Base-by-base conservation (phyloP, 805 yeast genomes). In the Wickerhamiella vanderwaltii region DNA sequence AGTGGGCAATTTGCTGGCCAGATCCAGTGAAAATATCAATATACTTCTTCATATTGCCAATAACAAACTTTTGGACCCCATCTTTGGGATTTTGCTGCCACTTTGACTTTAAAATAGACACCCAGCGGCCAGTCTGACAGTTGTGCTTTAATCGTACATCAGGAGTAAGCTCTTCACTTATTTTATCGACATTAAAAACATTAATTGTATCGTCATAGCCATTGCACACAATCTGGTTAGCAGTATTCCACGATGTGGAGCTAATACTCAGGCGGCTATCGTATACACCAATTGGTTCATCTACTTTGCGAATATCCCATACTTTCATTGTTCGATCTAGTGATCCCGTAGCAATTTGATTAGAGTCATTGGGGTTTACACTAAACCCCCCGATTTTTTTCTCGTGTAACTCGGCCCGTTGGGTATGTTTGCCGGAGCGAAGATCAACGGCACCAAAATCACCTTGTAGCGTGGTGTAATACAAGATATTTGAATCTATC, bases 81-180 rank as follows among this genome's bases (percentile, higher is more conserved):
- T 85, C 94, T 5, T 51, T 55, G 0, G 94, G 93, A 24, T 68
- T 62, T 2, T 61, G 58, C 46, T 91, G 96, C 93, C 96, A 88
- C 54, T 76, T 71, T 0, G 95, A 77, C 52, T 88, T 85, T 44
- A 88, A 63, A 35, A 88, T 88, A 1, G 94, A 78, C 0, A 91
- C 95, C 98, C 98, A 88, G 49, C 95, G 68, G 0, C 98, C 98
- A 0, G 95, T 81, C 59, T 88, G 95, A 62, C 98, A 91, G 54
- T 91, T 91, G 57, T 91, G 98, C 43, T 72, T 73, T 38, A 88
- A 66, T 7, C 74, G 73, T 20, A 73, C 68, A 22, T 68, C 55
- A 0, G 95, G 94, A n/a, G 53, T 57, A 25, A 85, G 51, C 40
- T 69, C 71, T 2, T 41, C 45, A 17, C 43, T 46, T 5, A 43